Percentiles rank a stretch among this genome's conserved stretches.
These are phyloP conservation scores for Oryza australiensis DNA, from an alignment of 176 grass and related monocot species.

Conservation along the genomic window DNA sequence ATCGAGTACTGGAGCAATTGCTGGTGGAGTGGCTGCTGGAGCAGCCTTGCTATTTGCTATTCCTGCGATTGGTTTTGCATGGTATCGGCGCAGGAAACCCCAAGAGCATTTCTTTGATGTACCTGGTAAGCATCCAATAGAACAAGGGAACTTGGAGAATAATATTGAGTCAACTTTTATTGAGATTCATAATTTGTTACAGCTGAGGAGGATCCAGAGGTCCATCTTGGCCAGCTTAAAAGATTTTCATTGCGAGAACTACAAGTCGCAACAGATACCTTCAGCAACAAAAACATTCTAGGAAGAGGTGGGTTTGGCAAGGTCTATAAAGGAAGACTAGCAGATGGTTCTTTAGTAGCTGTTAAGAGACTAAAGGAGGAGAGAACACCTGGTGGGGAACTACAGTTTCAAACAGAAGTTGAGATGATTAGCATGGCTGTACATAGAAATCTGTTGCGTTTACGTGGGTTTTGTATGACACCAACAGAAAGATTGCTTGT, in stretches of 20 bases:
- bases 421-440: slow-evolving; percentile 96
- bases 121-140: slow-evolving; percentile 54
- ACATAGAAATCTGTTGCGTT: slow-evolving; percentile 69
- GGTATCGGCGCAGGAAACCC: slow-evolving; percentile 73
- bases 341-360: slow-evolving; percentile 79
- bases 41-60: slow-evolving; percentile 83
- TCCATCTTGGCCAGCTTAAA: slow-evolving; percentile 88
- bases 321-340: slow-evolving; percentile 83
- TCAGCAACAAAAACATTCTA: slow-evolving; percentile 88
- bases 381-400: slow-evolving; percentile 77
- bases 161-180: slow-evolving; percentile 17
- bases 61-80: slow-evolving; percentile 86
- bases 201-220: slow-evolving; percentile 89
- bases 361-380: slow-evolving; percentile 90
- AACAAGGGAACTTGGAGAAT: slow-evolving; percentile 16
- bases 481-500: slow-evolving; percentile 88
- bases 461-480: slow-evolving; percentile 91
- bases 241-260: slow-evolving; percentile 78
- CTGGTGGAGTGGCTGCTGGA: slow-evolving; percentile 84
- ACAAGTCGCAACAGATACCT: slow-evolving; percentile 76
- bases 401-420: slow-evolving; percentile 89
- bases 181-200: slow-evolving; percentile 38
- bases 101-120: slow-evolving; percentile 91
- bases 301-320: slow-evolving; percentile 90
- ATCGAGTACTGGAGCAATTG: slow-evolving; percentile 89